Conservation (phyloP, 352 stramenopile genomes). For the Phytophthora agathidicida region DNA sequence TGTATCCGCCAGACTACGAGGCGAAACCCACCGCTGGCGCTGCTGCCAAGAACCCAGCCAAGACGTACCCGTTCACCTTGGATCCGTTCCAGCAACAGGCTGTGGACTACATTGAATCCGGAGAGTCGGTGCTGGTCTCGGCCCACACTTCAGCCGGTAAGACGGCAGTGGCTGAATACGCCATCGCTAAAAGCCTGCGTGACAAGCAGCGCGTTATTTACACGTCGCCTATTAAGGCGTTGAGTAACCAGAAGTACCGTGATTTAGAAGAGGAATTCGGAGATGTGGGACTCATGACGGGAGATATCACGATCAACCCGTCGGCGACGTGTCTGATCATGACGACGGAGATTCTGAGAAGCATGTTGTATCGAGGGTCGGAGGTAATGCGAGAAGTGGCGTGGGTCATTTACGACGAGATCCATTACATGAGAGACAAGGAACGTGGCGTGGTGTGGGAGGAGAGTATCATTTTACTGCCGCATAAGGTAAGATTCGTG, state of each 20-base stretch:
- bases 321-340: constrained; percentile 98
- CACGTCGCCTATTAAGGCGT: constrained; percentile 99
- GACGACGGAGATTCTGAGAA: constrained; percentile 97
- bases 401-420: constrained; percentile 99
- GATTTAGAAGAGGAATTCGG: constrained; percentile 95
- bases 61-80: constrained; percentile 98
- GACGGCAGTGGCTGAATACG: constrained; percentile 98
- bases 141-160: constrained; percentile 99
- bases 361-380: constrained; percentile 98
- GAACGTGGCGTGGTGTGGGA: constrained; percentile 98
- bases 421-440: constrained; percentile 99
- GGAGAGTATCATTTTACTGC: constrained; percentile 99
- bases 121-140: constrained; percentile 98
- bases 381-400: constrained; percentile 99
- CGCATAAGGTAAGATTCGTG: constrained; percentile 98
- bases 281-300: constrained; percentile 99
- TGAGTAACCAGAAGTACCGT: constrained; percentile 99
- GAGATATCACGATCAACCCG: constrained; percentile 99
- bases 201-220: constrained; percentile 97
- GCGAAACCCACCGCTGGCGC: constrained; percentile 50
- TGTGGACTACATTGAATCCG: constrained; percentile 95
- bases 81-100: constrained; percentile 99
- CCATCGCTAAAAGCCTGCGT: constrained; percentile 97
- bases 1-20: constrained; percentile 83
- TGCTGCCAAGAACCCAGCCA: constrained; percentile 88